phyloP scores from a whole-genome alignment of 2,329 filamentous ascomycete genomes.

The Colletotrichum sp. region DNA sequence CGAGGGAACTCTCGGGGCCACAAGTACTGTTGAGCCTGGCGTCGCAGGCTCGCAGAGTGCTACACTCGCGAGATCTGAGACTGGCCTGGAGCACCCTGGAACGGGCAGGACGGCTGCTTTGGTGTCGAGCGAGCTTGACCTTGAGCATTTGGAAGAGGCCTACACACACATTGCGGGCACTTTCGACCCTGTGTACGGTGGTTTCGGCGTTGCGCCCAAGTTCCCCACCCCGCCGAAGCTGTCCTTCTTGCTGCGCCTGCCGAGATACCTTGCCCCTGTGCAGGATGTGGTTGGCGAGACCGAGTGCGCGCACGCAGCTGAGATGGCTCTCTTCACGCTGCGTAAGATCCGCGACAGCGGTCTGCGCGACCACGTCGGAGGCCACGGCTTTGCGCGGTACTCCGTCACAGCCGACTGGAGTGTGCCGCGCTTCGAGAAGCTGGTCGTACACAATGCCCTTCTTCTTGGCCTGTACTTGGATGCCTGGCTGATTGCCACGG shows the following conservation, averaged over 20 bases:
- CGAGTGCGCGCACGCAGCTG: conserved; percentile 74
- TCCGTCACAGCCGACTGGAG: conserved; percentile 93
- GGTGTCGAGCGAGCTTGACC: conserved; percentile 74
- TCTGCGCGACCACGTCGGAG: conserved; percentile 61
- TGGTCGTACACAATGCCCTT: conserved; percentile 91
- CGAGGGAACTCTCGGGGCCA: conserved; percentile 75
- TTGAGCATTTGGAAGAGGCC: conserved; percentile 91
- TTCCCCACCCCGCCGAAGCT: conserved; percentile 90
- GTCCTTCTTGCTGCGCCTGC: conserved; percentile 78
- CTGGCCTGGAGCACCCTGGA: conserved; percentile 28
- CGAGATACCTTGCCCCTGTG: conserved; percentile 73
- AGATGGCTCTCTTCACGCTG: conserved; percentile 83
- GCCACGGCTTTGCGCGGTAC: conserved; percentile 69
- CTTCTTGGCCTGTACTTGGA: conserved; percentile 85
- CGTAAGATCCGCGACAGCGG: conserved; percentile 70
- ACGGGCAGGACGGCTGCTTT: conserved; percentile 6
- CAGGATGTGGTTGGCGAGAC: conserved; percentile 85
- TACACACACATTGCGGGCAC: conserved; percentile 79
- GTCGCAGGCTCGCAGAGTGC: conserved; percentile 16
- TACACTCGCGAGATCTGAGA: conserved; percentile 17
- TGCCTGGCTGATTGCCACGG: conserved; percentile 69
- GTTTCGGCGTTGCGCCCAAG: conserved; percentile 84
- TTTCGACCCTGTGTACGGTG: conserved; percentile 80
- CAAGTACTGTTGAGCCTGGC: conserved; percentile 30
- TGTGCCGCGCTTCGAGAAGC: conserved; percentile 95